These are phyloP conservation scores for Cucurbita maxima DNA, from an alignment of 306 rosid genomes.

Conservation along the genomic window DNA sequence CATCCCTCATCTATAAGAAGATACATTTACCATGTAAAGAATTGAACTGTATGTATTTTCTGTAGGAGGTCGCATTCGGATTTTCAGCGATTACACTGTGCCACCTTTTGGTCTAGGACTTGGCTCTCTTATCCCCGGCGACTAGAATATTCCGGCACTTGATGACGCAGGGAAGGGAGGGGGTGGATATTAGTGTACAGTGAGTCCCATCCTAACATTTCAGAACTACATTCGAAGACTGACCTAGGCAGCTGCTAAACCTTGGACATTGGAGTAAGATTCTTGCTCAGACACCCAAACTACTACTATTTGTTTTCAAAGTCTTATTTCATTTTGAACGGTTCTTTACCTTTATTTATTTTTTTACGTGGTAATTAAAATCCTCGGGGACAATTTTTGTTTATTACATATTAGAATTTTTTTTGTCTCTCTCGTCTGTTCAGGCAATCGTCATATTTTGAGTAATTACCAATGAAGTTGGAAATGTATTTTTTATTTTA, in stretches of 20 bases:
- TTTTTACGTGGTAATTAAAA: not conserved
- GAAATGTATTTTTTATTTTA: not conserved
- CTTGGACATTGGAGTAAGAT: conserved; percentile 93
- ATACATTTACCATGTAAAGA: too few species aligned
- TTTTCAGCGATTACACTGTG: too few species aligned
- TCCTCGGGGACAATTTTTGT: not conserved
- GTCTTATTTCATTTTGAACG: too few species aligned
- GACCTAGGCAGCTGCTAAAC: conserved; percentile 62
- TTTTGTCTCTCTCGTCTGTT: not conserved
- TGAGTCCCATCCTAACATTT: conserved; percentile 59
- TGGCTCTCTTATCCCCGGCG: too few species aligned
- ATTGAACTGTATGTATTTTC: too few species aligned
- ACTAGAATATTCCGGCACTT: not conserved
- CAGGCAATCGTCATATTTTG: not conserved
- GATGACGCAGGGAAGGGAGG: conserved; percentile 55
- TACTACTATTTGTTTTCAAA: not conserved
- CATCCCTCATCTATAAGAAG: too few species aligned
- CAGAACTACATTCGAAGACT: conserved; percentile 62
- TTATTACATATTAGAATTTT: not conserved
- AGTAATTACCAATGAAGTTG: not conserved
- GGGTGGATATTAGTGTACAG: conserved; percentile 67
- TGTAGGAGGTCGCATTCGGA: too few species aligned
- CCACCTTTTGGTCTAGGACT: too few species aligned
- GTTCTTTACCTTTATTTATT: not conserved
- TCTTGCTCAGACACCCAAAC: conserved; percentile 7